Base-by-base conservation (phyloP, 139 green algal genomes). In the Coelastrella sp. region DNA sequence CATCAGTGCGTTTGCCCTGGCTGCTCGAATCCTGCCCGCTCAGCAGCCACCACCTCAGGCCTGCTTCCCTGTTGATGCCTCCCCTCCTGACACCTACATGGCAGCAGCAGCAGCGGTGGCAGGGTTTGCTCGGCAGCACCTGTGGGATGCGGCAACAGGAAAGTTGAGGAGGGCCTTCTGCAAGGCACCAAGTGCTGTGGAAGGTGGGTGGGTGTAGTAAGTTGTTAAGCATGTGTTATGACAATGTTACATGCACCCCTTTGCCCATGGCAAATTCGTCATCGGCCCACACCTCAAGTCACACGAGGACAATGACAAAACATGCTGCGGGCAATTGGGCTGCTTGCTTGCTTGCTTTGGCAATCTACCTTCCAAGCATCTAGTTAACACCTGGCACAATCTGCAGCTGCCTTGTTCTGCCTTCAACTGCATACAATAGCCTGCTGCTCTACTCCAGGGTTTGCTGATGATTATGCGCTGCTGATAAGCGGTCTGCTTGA, bases 401-500 rank as follows among this genome's bases (percentile, higher is more conserved):
- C 35, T 49, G 35, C 35, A 49, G 35, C 35, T 49, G 35, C 35
- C 35, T 49, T 49, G 35, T 49, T 49, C 35, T 49, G 35, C 35
- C 3, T 49, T 49, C 3, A 3, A 49, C 1, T 49, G 35, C 35
- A 49, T 49, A 3, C 35, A 49, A 49, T 3, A 1, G 35, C 35
- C 35, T 49, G 35, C 35, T 49, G 35, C 35, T 4, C 58, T 49
- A 6, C 14, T 90, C 56, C 83, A 93, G 91, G 89, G 11, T 94
- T 92, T 89, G 88, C 91, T 74, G 91, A 92, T 91, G 97, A 98
- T 90, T 98, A 98, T 87, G 93, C 96, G 0, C 92, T 93, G 63
- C 72, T 97, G 66, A 83, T 98, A 4, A 27, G 66, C 12, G 97
- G 96, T 6, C 92, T 99, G 85, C 90, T 99, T 78, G 96, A 98